These are phyloP conservation scores for Psilocybe azurescens DNA, from an alignment of 768 basidiomycete genomes.

Conservation along the genomic window DNA sequence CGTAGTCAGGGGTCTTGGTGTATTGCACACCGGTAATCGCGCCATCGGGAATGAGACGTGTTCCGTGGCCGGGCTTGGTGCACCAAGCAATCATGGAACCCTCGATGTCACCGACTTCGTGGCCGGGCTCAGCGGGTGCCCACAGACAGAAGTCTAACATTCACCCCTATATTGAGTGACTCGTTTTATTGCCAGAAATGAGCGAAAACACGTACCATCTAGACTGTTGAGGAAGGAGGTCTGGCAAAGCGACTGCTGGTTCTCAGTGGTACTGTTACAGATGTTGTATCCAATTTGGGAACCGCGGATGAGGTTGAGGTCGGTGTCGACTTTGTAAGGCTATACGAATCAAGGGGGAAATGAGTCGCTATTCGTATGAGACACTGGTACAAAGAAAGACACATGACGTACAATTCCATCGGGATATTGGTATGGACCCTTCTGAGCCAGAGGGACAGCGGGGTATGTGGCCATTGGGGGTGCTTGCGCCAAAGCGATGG, in stretches of 20 bases:
- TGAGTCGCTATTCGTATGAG: no score
- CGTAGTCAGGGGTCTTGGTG: slow-evolving; percentile 63
- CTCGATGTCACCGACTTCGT: slow-evolving; percentile 70
- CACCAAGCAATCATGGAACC: slow-evolving; percentile 81
- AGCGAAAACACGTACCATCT: slow-evolving; percentile 35
- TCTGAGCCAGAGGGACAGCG: slow-evolving; percentile 45
- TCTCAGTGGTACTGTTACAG: slow-evolving; percentile 74
- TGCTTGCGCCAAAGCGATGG: background rate
- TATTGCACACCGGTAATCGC: slow-evolving; percentile 71
- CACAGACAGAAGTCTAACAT: slow-evolving; percentile 72
- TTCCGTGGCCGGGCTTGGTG: slow-evolving; percentile 70
- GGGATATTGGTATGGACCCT: slow-evolving; percentile 44
- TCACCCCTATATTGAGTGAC: background rate
- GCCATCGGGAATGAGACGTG: slow-evolving; percentile 71
- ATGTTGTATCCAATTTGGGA: slow-evolving; percentile 69
- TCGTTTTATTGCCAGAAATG: no score
- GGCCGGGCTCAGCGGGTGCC: slow-evolving; percentile 56
- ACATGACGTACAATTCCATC: slow-evolving; percentile 40
- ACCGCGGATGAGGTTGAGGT: slow-evolving; percentile 38
- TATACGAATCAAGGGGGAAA: slow-evolving; percentile 10
- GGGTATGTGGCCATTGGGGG: slow-evolving; percentile 31
- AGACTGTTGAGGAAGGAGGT: slow-evolving; percentile 62
- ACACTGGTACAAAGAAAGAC: slow-evolving; percentile 3
- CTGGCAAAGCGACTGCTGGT: slow-evolving; percentile 62
- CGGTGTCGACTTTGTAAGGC: slow-evolving; percentile 44